Conservation (phyloP, 2,329 filamentous ascomycete species). For the Colletotrichum tamarilloi region DNA sequence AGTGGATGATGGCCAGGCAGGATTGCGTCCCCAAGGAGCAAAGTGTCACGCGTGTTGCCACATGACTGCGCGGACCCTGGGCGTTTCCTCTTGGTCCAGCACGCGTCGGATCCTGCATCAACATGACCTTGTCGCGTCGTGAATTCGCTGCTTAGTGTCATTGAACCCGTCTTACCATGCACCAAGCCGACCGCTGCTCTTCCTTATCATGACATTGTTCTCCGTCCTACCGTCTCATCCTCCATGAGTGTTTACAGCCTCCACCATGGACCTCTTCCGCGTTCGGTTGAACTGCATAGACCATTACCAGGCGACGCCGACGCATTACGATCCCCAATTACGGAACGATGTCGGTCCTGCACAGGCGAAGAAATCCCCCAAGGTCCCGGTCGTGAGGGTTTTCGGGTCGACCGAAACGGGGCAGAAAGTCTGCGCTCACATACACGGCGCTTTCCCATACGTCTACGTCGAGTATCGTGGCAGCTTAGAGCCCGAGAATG, state of each 20-base stretch:
- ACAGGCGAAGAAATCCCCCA: constrained; percentile 72
- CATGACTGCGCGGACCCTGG: constrained; percentile 39
- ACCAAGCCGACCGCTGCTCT: too few relatives aligned
- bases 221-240: not conserved
- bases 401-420: constrained; percentile 95
- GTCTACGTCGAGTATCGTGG: constrained; percentile 90
- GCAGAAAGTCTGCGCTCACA: constrained; percentile 94
- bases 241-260: constrained; percentile 14
- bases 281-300: constrained; percentile 96
- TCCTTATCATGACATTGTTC: not conserved
- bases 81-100: not conserved
- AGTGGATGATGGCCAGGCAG: not conserved
- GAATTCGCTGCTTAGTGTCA: not conserved
- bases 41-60: constrained; percentile 37
- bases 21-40: not conserved
- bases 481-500: constrained; percentile 72
- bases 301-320: constrained; percentile 86
- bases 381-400: constrained; percentile 86
- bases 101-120: constrained; percentile 6
- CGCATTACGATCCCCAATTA: constrained; percentile 83
- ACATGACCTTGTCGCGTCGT: constrained; percentile 28
- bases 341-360: constrained; percentile 71
- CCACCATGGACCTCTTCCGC: constrained; percentile 77
- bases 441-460: constrained; percentile 96
- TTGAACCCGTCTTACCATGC: not conserved